A percentile compares a stretch with the other conserved stretches of the same genome.
These are phyloP conservation scores for Boletus edulis DNA, from an alignment of 768 basidiomycete species.

Conservation along the genomic window DNA sequence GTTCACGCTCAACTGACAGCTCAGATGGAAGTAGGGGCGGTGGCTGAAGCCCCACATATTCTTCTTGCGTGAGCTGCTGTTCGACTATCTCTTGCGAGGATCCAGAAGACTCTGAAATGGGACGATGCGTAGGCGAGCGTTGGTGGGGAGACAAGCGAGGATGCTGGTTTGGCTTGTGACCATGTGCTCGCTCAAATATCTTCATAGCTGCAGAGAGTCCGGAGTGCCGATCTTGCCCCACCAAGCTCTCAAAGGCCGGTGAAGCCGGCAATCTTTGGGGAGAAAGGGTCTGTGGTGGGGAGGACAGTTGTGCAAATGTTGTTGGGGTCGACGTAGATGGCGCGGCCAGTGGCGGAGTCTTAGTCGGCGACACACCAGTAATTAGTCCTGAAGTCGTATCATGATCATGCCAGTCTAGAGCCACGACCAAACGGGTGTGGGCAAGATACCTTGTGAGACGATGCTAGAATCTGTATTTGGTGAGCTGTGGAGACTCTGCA, in stretches of 20 bases:
- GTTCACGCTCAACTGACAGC: slow-evolving; percentile 5
- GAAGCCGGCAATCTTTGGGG: slow-evolving; percentile 13
- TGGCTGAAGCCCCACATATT: slow-evolving; percentile 13
- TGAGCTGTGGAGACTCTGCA: slow-evolving; percentile 32
- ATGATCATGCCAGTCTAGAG: neutral
- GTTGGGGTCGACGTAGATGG: neutral
- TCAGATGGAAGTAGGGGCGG: neutral
- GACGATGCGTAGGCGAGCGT: slow-evolving; percentile 6
- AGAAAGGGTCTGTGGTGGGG: slow-evolving; percentile 14
- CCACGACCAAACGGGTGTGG: neutral
- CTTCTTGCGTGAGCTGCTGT: slow-evolving; percentile 46
- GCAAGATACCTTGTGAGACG: slow-evolving; percentile 19
- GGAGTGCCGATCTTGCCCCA: slow-evolving; percentile 4
- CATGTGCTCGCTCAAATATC: slow-evolving; percentile 16
- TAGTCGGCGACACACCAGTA: neutral
- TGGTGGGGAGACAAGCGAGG: neutral
- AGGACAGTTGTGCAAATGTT: slow-evolving; percentile 21
- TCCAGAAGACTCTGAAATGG: slow-evolving; percentile 29
- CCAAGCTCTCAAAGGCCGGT: slow-evolving; percentile 20
- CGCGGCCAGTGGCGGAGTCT: neutral
- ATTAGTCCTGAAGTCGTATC: slow-evolving; percentile 5
- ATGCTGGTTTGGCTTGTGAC: slow-evolving; percentile 1
- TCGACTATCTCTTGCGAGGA: slow-evolving; percentile 45
- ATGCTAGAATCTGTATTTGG: slow-evolving; percentile 9
- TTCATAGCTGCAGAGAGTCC: slow-evolving; percentile 17